Conservation (phyloP, 768 basidiomycete species). For the Mycena indigotica region DNA sequence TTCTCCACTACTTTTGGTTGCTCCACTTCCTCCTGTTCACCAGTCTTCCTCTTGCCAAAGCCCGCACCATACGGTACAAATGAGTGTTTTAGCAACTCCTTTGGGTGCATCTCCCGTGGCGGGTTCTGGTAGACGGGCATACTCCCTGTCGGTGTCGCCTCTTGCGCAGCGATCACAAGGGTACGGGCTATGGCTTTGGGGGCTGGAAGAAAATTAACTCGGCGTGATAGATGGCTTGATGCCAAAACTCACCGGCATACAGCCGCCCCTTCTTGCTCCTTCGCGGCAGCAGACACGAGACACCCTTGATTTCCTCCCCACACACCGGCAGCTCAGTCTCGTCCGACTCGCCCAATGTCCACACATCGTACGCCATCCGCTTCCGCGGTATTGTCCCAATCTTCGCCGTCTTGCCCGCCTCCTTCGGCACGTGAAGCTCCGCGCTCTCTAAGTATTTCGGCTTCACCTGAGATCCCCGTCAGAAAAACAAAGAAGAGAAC, state of each 20-base stretch:
- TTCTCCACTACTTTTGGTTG: slow-evolving; percentile 28
- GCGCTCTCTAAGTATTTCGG: slow-evolving; percentile 61
- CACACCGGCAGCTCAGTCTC: slow-evolving; percentile 37
- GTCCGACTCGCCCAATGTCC: slow-evolving; percentile 56
- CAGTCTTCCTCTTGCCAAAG: slow-evolving; percentile 9
- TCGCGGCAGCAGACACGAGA: slow-evolving; percentile 68
- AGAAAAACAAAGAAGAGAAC: background rate
- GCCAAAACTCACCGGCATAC: slow-evolving; percentile 53
- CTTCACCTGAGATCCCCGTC: slow-evolving; percentile 51
- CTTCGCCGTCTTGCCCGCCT: slow-evolving; percentile 39
- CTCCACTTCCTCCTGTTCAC: slow-evolving; percentile 14
- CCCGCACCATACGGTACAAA: slow-evolving; percentile 65
- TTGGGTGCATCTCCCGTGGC: slow-evolving; percentile 58
- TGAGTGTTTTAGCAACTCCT: slow-evolving; percentile 60
- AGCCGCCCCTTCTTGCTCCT: slow-evolving; percentile 60
- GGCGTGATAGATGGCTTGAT: too few relatives aligned
- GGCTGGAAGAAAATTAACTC: slow-evolving; percentile 46
- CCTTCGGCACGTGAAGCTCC: slow-evolving; percentile 47
- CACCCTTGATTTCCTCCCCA: slow-evolving; percentile 63
- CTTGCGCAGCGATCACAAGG: slow-evolving; percentile 58
- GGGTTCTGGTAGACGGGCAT: slow-evolving; percentile 49
- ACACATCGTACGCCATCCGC: slow-evolving; percentile 60
- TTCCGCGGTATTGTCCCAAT: slow-evolving; percentile 58
- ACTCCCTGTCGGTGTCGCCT: slow-evolving; percentile 37
- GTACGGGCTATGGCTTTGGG: slow-evolving; percentile 61